These are phyloP conservation scores for Suillus fuscotomentosus DNA, from an alignment of 768 basidiomycete species.

Conservation along the genomic window DNA sequence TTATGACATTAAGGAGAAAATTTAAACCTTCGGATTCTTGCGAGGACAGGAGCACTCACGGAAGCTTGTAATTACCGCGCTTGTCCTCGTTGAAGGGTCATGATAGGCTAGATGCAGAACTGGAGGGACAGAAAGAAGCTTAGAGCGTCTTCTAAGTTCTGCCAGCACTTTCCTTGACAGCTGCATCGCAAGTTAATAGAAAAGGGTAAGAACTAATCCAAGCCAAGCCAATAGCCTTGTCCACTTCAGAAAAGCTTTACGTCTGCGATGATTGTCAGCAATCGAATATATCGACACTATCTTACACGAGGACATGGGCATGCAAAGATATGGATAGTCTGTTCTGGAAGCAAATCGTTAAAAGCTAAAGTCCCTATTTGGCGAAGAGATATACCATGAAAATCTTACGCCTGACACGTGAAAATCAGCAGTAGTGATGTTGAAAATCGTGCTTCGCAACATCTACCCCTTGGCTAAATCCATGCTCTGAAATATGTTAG, in stretches of 20 bases:
- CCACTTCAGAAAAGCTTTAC: not conserved
- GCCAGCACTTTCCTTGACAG: not conserved
- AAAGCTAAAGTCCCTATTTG: conserved; percentile 2
- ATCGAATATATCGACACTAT: not conserved
- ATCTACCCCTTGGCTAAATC: conserved; percentile 54
- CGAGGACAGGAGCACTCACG: not conserved
- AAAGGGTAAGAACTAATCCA: not conserved
- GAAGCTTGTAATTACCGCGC: conserved; percentile 1
- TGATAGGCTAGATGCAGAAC: not conserved
- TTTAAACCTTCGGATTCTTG: not conserved
- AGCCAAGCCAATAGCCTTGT: not conserved
- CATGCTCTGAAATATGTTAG: conserved; percentile 45
- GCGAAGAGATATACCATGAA: not conserved
- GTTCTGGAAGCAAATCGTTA: conserved; percentile 2
- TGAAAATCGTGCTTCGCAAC: conserved; percentile 41
- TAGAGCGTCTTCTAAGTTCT: not conserved
- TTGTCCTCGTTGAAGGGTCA: not conserved
- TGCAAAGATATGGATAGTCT: conserved; percentile 1
- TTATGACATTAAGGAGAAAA: not conserved
- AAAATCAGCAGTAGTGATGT: conserved; percentile 29
- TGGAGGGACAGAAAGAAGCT: not conserved
- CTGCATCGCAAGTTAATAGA: not conserved
- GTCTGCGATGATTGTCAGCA: not conserved
- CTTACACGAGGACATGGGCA: conserved; percentile 6
- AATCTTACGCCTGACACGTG: not conserved